Conservation (phyloP, 352 stramenopile genomes). For the Globisporangium yorkense region DNA sequence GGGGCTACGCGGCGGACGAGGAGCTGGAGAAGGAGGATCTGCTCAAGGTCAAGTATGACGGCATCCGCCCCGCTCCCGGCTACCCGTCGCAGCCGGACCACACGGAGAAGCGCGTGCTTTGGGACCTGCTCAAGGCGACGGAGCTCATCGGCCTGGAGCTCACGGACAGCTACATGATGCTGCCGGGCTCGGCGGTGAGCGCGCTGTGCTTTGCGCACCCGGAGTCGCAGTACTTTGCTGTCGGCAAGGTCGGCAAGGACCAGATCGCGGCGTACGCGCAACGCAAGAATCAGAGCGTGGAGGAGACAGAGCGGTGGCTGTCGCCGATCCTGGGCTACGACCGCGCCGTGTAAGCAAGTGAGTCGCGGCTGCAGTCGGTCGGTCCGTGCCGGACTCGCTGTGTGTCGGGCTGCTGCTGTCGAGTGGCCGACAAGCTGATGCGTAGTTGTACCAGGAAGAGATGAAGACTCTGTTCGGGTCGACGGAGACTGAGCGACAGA, state of each 20-base stretch:
- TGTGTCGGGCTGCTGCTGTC: no score
- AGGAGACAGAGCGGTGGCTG: constrained; percentile 93
- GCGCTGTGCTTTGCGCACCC: constrained; percentile 96
- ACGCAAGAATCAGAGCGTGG: constrained; percentile 89
- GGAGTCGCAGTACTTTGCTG: constrained; percentile 95
- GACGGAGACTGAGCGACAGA: constrained; percentile 1
- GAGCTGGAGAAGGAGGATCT: constrained; percentile 89
- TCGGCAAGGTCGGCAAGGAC: constrained; percentile 96
- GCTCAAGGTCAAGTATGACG: constrained; percentile 98
- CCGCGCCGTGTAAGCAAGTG: constrained; percentile 21
- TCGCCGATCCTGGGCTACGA: constrained; percentile 96
- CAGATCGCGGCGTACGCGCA: constrained; percentile 93
- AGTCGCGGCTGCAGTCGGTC: background rate
- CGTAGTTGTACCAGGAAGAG: background rate
- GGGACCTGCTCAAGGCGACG: constrained; percentile 92
- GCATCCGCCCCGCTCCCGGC: constrained; percentile 95
- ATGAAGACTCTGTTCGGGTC: no score
- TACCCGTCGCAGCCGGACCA: constrained; percentile 98
- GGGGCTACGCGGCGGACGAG: constrained; percentile 94
- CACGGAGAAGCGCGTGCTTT: constrained; percentile 96
- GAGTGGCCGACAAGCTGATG: no score
- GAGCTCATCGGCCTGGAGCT: constrained; percentile 91
- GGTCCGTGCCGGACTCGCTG: no score
- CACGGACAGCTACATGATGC: constrained; percentile 95
- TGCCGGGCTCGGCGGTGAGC: constrained; percentile 91